phyloP scores from a whole-genome alignment of 2,329 filamentous ascomycete species.

The Polychaeton citri region DNA sequence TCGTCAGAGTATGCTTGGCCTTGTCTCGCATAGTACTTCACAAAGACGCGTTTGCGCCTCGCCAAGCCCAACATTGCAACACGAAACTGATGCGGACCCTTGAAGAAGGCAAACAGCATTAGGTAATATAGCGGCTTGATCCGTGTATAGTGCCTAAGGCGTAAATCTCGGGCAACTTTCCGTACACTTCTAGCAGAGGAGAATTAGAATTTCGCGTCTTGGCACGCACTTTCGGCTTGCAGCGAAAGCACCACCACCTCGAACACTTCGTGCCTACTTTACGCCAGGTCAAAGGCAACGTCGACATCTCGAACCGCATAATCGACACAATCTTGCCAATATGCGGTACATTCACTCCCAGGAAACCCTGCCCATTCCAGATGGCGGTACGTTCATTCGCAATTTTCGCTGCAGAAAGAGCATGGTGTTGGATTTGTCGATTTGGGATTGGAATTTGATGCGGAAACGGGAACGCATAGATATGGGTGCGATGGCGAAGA shows the following conservation, averaged over 20 bases:
- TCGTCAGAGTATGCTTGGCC: too few species aligned
- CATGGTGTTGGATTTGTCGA: too few species aligned
- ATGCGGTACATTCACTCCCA: slow-evolving; percentile 99
- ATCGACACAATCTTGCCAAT: slow-evolving; percentile 40
- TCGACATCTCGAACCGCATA: slow-evolving; percentile 3
- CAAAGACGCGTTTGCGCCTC: neutral
- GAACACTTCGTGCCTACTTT: neutral
- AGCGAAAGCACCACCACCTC: neutral
- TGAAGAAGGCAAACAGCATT: neutral
- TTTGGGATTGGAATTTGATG: too few species aligned
- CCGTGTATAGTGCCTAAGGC: neutral
- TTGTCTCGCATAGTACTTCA: too few species aligned
- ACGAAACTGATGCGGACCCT: neutral
- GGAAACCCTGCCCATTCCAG: slow-evolving; percentile 89
- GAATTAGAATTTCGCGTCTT: neutral
- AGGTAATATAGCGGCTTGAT: too few species aligned
- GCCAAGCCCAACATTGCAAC: neutral
- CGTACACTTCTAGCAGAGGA: too few species aligned
- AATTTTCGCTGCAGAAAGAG: neutral
- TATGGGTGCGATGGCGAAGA: too few species aligned
- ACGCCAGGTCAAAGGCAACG: neutral
- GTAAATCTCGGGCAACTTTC: too few species aligned
- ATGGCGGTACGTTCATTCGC: slow-evolving; percentile 64
- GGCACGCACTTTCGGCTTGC: slow-evolving; percentile 1
- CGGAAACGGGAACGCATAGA: too few species aligned